phyloP scores from a whole-genome alignment of 768 basidiomycete species.

The Russula earlei region DNA sequence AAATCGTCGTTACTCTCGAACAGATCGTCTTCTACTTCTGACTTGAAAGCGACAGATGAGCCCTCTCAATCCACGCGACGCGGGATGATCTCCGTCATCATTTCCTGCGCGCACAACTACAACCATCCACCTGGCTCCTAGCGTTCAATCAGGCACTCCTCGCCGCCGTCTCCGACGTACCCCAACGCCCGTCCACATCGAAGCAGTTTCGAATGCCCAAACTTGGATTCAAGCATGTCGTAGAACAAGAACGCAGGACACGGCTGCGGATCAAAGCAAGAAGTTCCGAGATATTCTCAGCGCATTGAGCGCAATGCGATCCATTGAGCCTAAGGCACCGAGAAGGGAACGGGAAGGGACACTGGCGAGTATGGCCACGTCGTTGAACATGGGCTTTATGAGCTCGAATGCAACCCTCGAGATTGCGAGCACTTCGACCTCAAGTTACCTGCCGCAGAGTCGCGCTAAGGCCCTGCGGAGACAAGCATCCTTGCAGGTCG shows the following conservation, averaged over 20 bases:
- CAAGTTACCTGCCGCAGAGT: conserved; percentile 10
- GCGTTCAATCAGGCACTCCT: conserved; percentile 20
- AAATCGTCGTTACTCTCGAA: conserved; percentile 18
- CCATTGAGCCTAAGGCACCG: conserved; percentile 32
- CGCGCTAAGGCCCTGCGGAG: conserved; percentile 29
- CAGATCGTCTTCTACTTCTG: conserved; percentile 5
- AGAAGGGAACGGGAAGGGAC: conserved; percentile 26
- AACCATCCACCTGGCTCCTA: conserved; percentile 13
- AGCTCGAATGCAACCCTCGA: conserved; percentile 28
- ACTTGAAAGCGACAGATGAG: background rate
- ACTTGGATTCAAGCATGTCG: conserved; percentile 53
- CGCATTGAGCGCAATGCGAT: conserved; percentile 46
- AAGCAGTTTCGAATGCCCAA: conserved; percentile 37
- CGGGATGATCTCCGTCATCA: conserved; percentile 47
- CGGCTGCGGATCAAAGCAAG: conserved; percentile 37
- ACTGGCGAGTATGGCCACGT: conserved; percentile 2
- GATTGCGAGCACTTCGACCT: conserved; percentile 20
- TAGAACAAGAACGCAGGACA: conserved; percentile 52
- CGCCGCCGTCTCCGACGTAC: background rate
- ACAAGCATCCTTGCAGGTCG: conserved; percentile 36
- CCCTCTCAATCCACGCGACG: conserved; percentile 33
- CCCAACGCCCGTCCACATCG: conserved; percentile 17
- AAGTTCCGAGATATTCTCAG: conserved; percentile 44
- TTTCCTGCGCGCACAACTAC: conserved; percentile 32
- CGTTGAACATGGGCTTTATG: conserved; percentile 29